Evolutionary conservation across 768 basidiomycete genomes (phyloP), one percentile per base, ranked within the genome.

Genomic region (Trametes maxima): DNA sequence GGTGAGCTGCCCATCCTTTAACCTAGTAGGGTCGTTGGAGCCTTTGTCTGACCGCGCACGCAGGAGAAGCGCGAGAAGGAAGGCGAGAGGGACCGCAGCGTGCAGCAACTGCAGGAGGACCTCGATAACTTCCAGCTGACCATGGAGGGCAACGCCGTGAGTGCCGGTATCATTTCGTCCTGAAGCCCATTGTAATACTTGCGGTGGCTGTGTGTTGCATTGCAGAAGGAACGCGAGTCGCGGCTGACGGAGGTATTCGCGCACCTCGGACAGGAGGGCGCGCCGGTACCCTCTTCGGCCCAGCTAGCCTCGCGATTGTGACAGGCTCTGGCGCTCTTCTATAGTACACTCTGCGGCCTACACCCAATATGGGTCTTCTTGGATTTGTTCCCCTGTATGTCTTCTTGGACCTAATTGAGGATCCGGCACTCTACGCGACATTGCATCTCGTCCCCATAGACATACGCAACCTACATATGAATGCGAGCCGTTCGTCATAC

Each of bases 91-190:
- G 46, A 57, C 22, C 56, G 22, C 8, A 28, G 21, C 5, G 56
- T 54, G 11, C 46, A 54, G 16, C 59, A 58, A 42, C 13, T 57
- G n/a, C 59, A 45, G 1, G 24, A 37, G 16, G 56, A 60, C 35
- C 47, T 65, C 22, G 64, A 60, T 1, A 56, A 40, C 35, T 49
- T 50, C 28, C 55, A 54, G 46, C 17, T 40, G 11, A 50, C 59
- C 13, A 50, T 54, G 40, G 22, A 42, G n/a, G 56, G 52, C 17
- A 65, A 65, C 35, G 59, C 64, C 6, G 64, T 65, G 35, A 50
- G 63, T 50, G 2, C 13, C 35, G 1, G 39, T 3, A 6, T 39
- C 25, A 13, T 36, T 5, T 12, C 1, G 1, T 12, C 12, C 4
- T 3, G 19, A n/a, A 19, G 13, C 2, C 8, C 2, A n/a, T 24